Evolutionary conservation across 1,284 basidiomycete species (phyloP), one percentile per base, ranked within the genome.

Genomic region (Wolfiporia cocos): DNA sequence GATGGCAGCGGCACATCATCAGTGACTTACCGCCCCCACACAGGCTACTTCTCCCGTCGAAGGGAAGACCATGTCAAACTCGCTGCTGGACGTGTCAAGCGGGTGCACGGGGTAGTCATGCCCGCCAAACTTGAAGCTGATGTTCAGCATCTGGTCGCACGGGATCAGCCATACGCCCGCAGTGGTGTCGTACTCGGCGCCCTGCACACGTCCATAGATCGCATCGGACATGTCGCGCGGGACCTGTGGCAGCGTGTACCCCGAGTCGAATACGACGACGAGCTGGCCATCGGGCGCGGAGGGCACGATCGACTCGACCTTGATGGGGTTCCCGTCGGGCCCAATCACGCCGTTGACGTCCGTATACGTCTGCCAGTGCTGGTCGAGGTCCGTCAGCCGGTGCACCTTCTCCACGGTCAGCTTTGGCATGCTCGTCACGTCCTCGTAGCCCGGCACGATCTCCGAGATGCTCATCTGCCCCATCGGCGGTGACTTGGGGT

Each of bases 161-260:
- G 86, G 86, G 0, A 89, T 64, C 2, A 76, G 75, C 86, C 86
- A 89, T 45, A 75, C 72, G 45, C 77, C 69, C 32, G 68, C 69
- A 7, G 57, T 57, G 11, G 65, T 51, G 53, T 84, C 80, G 62
- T 79, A 89, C 42, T 71, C 71, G 4, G 86, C 86, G 29, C 84
- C 84, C 48, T 76, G 75, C 2, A 88, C 81, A 34, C 86, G 78
- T 2, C 85, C 85, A 52, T 89, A 89, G 50, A 89, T 87, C 14
- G 81, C 81, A 50, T 89, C 86, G 9, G 84, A 77, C 49, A 88
- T 70, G 6, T 69, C 67, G 28, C 86, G 80, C 14, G 86, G 83
- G 18, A 88, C 83, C 63, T 87, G 84, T 20, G 68, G 71, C 39
- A 77, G 66, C 3, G 81, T 78, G 59, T 76, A 87, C 29, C 86